Conservation (phyloP, 2,329 filamentous ascomycete species). For the Fusarium euwallaceae region DNA sequence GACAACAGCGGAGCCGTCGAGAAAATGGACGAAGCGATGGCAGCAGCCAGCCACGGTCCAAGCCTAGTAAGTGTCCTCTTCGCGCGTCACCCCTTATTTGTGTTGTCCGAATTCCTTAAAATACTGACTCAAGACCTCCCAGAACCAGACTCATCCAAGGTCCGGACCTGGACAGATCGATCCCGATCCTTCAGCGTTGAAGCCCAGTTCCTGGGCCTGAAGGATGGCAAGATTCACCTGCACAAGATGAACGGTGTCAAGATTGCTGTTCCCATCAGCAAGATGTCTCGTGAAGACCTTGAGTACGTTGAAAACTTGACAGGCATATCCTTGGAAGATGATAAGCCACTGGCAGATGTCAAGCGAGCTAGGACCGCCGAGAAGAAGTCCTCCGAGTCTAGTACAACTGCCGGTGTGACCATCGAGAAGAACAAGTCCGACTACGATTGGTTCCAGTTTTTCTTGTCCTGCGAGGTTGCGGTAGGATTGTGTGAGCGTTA, state of each 20-base stretch:
- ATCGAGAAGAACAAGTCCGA: constrained; percentile 76
- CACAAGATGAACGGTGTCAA: constrained; percentile 99
- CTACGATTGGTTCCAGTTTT: constrained; percentile 99
- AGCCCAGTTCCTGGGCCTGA: constrained; percentile 93
- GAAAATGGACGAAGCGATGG: constrained; percentile 74
- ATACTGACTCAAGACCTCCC: constrained; percentile 29
- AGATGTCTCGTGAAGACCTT: constrained; percentile 96
- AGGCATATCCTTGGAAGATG: constrained; percentile 92
- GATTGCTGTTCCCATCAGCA: constrained; percentile 93
- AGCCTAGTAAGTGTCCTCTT: constrained; percentile 73
- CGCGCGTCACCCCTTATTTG: neutral
- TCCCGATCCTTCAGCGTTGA: constrained; percentile 97
- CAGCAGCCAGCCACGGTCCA: constrained; percentile 68
- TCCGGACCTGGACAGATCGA: constrained; percentile 94
- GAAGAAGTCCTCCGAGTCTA: constrained; percentile 39
- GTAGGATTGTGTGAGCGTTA: constrained; percentile 96
- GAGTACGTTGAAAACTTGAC: constrained; percentile 93
- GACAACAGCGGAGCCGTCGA: constrained; percentile 78
- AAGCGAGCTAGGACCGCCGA: constrained; percentile 64
- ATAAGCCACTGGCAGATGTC: constrained; percentile 91
- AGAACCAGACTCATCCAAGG: constrained; percentile 87
- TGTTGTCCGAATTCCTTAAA: neutral
- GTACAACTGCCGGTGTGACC: constrained; percentile 68
- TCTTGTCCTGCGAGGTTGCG: constrained; percentile 90
- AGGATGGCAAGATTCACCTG: constrained; percentile 96